phyloP scores from a whole-genome alignment of 306 rosid genomes.

The Cucumis cinereus region DNA sequence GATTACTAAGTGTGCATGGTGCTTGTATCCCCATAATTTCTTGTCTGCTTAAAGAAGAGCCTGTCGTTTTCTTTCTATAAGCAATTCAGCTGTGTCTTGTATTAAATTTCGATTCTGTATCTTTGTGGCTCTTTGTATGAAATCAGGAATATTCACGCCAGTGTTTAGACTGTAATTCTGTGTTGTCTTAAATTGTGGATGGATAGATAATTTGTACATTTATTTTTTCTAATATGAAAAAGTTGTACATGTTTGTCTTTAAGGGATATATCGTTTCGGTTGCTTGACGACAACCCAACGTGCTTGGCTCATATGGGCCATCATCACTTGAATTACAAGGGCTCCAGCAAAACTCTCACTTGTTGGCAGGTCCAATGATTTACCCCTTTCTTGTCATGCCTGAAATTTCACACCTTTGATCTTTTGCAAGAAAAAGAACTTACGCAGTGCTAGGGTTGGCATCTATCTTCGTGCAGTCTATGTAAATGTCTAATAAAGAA shows the following conservation, averaged over 20 bases:
- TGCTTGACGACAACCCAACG: background rate
- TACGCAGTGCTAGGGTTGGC: no score
- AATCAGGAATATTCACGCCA: background rate
- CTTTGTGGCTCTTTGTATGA: background rate
- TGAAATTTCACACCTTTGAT: no score
- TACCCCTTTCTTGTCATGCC: no score
- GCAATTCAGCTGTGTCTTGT: background rate
- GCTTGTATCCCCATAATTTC: background rate
- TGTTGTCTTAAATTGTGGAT: background rate
- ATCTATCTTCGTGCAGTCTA: no score
- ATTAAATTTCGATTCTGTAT: background rate
- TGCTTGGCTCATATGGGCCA: background rate
- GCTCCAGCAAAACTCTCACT: background rate
- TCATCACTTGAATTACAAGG: background rate
- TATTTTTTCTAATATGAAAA: background rate
- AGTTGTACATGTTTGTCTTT: background rate
- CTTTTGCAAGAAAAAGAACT: no score
- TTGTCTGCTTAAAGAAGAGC: constrained; percentile 17
- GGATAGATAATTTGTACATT: background rate
- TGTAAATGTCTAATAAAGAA: no score
- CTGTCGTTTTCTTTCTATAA: constrained; percentile 18
- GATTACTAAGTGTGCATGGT: constrained; percentile 34
- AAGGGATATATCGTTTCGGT: background rate
- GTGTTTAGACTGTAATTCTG: background rate
- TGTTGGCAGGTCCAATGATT: background rate